Conservation (phyloP, 441 rosid species). For the Biscutella auriculata region DNA sequence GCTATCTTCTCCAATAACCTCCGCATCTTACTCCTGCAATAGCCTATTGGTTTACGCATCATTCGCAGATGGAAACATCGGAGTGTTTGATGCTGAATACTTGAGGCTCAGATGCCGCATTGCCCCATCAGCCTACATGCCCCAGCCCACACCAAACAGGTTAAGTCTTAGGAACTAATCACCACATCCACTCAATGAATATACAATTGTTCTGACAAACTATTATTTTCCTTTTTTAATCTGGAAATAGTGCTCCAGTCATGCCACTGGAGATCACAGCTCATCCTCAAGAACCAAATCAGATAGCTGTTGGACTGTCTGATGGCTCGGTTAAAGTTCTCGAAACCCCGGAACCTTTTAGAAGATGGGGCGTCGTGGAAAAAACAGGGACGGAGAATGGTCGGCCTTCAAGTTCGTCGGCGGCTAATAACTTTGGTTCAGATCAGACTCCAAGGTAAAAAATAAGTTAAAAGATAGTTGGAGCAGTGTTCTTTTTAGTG, state of each 20-base stretch:
- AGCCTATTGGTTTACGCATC: conserved; percentile 48
- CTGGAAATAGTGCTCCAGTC: conserved; percentile 26
- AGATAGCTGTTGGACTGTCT: conserved; percentile 41
- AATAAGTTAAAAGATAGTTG: not conserved
- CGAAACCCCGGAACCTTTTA: conserved; percentile 40
- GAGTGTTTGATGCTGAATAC: conserved; percentile 49
- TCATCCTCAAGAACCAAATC: conserved; percentile 52
- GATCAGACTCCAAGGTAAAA: conserved; percentile 41
- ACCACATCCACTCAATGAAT: not conserved
- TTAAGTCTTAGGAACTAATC: no score
- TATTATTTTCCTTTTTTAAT: no score
- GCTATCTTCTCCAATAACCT: conserved; percentile 41
- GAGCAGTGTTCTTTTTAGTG: conserved; percentile 1
- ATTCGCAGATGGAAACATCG: conserved; percentile 47
- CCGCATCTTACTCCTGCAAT: conserved; percentile 57
- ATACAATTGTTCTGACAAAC: not conserved
- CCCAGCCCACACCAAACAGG: conserved; percentile 34
- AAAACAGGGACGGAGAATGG: conserved; percentile 30
- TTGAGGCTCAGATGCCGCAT: conserved; percentile 54
- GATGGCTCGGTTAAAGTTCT: conserved; percentile 49
- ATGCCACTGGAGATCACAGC: conserved; percentile 44
- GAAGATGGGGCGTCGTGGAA: conserved; percentile 45
- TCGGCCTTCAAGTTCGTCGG: conserved; percentile 34
- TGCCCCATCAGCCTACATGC: conserved; percentile 42
- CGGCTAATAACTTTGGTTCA: conserved; percentile 32